phyloP scores from a whole-genome alignment of 305 asterid species.

The Vinca major region DNA sequence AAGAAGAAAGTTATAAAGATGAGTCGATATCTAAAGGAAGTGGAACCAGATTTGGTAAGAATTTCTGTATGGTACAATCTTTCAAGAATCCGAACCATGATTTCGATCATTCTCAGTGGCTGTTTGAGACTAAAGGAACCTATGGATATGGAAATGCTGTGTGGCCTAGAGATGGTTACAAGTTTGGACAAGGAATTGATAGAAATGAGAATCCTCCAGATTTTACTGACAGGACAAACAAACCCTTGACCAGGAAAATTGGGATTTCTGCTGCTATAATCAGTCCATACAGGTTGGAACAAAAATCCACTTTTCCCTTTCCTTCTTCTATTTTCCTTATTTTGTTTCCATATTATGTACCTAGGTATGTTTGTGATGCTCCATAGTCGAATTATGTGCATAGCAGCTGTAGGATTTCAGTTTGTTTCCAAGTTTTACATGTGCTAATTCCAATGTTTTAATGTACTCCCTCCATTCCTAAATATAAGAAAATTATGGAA shows the following conservation, averaged over 20 bases:
- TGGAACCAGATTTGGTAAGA: conserved; percentile 46
- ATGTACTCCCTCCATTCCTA: too few relatives aligned
- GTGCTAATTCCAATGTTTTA: too few relatives aligned
- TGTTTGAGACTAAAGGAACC: conserved; percentile 88
- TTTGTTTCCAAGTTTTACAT: too few relatives aligned
- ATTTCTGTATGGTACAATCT: conserved; percentile 73
- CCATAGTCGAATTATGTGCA: too few relatives aligned
- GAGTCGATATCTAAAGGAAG: conserved; percentile 39
- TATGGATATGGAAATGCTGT: conserved; percentile 86
- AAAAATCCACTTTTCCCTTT: not conserved
- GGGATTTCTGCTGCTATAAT: conserved; percentile 73
- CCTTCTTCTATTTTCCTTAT: not conserved
- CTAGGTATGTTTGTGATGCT: too few relatives aligned
- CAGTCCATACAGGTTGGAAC: conserved; percentile 75
- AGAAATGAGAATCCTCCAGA: conserved; percentile 56
- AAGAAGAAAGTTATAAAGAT: conserved; percentile 39
- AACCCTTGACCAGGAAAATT: conserved; percentile 71
- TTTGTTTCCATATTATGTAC: not conserved
- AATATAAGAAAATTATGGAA: too few relatives aligned
- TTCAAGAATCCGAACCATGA: conserved; percentile 81
- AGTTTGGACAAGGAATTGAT: conserved; percentile 46
- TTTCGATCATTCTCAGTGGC: conserved; percentile 78
- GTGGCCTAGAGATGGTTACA: conserved; percentile 76
- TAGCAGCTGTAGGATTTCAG: too few relatives aligned
- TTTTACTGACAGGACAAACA: conserved; percentile 64